Evolutionary conservation across 1,284 basidiomycete genomes (phyloP).

Genomic region (Acaromyces ingoldii): DNA sequence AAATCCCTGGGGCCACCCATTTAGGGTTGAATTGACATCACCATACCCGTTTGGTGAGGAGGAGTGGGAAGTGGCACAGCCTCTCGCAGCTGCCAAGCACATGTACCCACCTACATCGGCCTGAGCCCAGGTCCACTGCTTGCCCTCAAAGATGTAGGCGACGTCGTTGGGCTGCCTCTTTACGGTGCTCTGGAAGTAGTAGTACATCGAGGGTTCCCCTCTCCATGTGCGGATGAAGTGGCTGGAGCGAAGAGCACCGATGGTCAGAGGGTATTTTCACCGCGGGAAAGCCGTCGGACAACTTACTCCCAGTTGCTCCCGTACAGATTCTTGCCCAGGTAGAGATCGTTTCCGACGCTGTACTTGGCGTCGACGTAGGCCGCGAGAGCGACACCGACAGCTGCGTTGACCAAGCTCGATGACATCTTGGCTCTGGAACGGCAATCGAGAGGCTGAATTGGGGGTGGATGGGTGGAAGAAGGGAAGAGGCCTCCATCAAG

Average conservation of each 20-base stretch:
- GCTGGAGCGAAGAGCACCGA: too few species aligned
- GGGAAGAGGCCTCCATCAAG: too few species aligned
- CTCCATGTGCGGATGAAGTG: too few species aligned
- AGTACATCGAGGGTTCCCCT: conserved; percentile 34
- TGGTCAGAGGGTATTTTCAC: too few species aligned
- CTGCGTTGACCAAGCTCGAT: conserved; percentile 22
- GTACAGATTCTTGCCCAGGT: conserved; percentile 22
- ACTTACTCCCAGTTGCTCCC: conserved; percentile 14
- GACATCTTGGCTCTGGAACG: not conserved
- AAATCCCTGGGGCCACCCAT: not conserved
- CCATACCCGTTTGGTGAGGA: not conserved
- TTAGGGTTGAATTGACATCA: not conserved
- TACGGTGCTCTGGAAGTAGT: conserved; percentile 30
- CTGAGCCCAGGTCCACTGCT: conserved; percentile 33
- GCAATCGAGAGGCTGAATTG: too few species aligned
- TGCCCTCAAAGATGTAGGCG: conserved; percentile 40
- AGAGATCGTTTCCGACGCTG: conserved; percentile 26
- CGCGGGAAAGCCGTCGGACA: too few species aligned
- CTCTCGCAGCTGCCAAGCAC: too few species aligned
- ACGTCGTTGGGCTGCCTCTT: conserved; percentile 23
- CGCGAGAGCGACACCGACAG: conserved; percentile 29
- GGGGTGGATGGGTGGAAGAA: too few species aligned
- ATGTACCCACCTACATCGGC: conserved; percentile 21
- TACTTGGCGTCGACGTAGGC: conserved; percentile 46
- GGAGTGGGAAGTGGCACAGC: too few species aligned